phyloP scores from a whole-genome alignment of 2,329 filamentous ascomycete species.

The Canariomyces notabilis region DNA sequence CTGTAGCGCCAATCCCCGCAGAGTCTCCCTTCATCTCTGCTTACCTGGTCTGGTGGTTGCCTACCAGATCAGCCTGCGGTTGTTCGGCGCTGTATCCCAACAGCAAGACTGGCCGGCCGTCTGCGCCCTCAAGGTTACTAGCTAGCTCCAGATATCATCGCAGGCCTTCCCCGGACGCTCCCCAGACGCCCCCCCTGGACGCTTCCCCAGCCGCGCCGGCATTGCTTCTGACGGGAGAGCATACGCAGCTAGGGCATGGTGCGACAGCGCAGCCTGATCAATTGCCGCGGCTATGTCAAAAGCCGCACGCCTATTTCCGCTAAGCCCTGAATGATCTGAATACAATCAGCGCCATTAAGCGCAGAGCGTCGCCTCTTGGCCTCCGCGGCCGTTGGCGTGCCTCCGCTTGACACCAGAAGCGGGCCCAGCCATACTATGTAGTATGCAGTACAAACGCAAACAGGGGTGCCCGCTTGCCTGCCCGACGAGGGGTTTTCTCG shows the following conservation, averaged over 20 bases:
- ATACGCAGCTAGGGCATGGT: constrained; percentile 12
- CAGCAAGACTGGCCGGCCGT: constrained; percentile 22
- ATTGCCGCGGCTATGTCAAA: constrained; percentile 22
- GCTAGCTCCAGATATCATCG: constrained; percentile 8
- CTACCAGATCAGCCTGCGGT: constrained; percentile 45
- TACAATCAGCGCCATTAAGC: constrained; percentile 4
- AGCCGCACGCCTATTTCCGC: constrained; percentile 1
- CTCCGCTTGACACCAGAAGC: constrained; percentile 9
- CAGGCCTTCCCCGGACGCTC: constrained; percentile 17
- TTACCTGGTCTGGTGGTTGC: constrained; percentile 20
- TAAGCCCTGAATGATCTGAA: not conserved
- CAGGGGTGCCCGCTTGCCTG: constrained; percentile 1
- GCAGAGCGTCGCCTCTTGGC: constrained; percentile 11
- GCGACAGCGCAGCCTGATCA: constrained; percentile 18
- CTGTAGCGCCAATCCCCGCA: constrained; percentile 24
- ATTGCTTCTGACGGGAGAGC: constrained; percentile 20
- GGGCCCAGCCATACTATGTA: too few relatives aligned
- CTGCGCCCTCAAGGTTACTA: too few relatives aligned
- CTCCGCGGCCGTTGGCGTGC: constrained; percentile 8
- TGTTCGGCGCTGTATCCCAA: constrained; percentile 42
- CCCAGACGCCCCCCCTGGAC: too few relatives aligned
- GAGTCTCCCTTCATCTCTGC: constrained; percentile 16
- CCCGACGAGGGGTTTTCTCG: constrained; percentile 1
- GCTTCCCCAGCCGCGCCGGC: constrained; percentile 17
- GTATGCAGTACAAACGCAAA: too few relatives aligned